A percentile compares a stretch with the other conserved stretches of the same genome.
phyloP scores from a whole-genome alignment of 2,329 filamentous ascomycete species.

The Teratosphaeria destructans region DNA sequence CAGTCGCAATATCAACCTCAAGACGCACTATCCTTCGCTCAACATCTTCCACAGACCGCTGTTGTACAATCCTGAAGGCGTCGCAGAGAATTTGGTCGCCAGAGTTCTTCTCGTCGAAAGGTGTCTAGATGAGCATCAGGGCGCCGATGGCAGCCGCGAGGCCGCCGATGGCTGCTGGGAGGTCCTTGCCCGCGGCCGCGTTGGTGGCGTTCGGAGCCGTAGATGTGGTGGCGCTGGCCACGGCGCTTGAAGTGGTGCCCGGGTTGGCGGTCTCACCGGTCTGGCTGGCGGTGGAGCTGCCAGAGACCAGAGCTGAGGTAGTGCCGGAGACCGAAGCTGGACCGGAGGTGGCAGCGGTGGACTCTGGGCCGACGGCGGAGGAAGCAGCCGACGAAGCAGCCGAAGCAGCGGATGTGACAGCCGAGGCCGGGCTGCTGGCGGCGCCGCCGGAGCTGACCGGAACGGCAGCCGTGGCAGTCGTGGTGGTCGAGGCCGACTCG shows the following conservation, averaged over 20 bases:
- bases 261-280: not conserved
- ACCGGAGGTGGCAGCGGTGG: not conserved
- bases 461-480: slow-evolving; percentile 3
- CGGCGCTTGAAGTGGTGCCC: not conserved
- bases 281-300: not conserved
- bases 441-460: slow-evolving; percentile 4
- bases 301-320: slow-evolving; percentile 1
- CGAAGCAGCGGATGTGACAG: slow-evolving; percentile 5
- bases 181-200: slow-evolving; percentile 5
- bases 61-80: not conserved
- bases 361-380: slow-evolving; percentile 1
- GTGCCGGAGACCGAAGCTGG: slow-evolving; percentile 1
- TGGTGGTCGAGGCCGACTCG: slow-evolving; percentile 5
- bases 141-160: slow-evolving; percentile 7
- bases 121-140: slow-evolving; percentile 1
- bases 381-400: not conserved
- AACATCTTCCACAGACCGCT: not conserved
- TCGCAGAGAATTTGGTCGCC: slow-evolving; percentile 1
- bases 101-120: not conserved
- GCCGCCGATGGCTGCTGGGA: slow-evolving; percentile 9
- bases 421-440: slow-evolving; percentile 5
- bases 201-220: slow-evolving; percentile 7
- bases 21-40: not conserved
- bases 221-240: slow-evolving; percentile 5
- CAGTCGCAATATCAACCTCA: not conserved